Base-by-base conservation (phyloP, 306 rosid species). In the Heteromeles arbutifolia region DNA sequence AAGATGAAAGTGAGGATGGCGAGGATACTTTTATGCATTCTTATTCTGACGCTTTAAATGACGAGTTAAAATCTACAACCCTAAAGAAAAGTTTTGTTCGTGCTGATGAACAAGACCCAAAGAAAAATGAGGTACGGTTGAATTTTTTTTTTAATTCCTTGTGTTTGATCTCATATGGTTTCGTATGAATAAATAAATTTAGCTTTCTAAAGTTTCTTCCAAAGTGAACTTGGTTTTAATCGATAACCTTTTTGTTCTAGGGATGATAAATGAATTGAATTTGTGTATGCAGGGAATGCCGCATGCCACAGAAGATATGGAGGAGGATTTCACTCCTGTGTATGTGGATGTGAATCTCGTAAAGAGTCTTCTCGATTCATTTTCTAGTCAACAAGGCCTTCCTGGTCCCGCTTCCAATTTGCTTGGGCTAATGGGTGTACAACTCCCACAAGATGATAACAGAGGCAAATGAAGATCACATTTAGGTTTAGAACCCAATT, bases 351-450 rank as follows among this genome's bases (percentile, higher is more conserved):
- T 92, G 72, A 96, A 96, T 82, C 91, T 96, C 68, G 97, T 96
- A 11, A 92, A 90, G 86, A 96, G 89, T 84, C 75, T 95, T 26
- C 97, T 96, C 18, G 96, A 90, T 89, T 96, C 99, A 75, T 89
- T 92, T 86, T 88, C 97, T 67, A 85, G 92, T 79, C 99, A 96
- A 81, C 92, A 92, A 87, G 99, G 98, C 52, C 99, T 92, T 76
- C 99, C 99, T 53, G 98, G 99, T 77, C 99, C 99, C n/a, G 96
- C 97, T 74, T 90, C 99, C 65, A 96, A 92, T 84, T 83, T 92
- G 79, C 97, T 96, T 37, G 97, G 97, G 48, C 97, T 96, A 29
- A 88, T 92, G 98, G 99, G 99, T 34, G 70, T 96, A 67, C 89
- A 89, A 80, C 88, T 96, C 62, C 97, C 96, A 13, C 83, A 77